Conservation (phyloP, 139 green algal species). For the Picochlorum costavermella region DNA sequence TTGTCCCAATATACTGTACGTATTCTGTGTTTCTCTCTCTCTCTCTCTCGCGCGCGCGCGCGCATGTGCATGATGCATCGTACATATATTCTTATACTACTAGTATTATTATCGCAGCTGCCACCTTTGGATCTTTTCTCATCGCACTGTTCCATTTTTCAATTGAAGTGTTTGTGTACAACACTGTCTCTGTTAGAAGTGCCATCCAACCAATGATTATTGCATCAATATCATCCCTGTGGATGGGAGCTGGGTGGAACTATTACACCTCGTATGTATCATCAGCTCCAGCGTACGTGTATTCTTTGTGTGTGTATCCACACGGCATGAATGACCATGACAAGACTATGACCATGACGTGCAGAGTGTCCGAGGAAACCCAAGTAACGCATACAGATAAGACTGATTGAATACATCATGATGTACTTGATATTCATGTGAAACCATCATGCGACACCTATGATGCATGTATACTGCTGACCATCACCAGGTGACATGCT, state of each 20-base stretch:
- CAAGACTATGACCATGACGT: slow-evolving; percentile 23
- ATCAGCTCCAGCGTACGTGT: slow-evolving; percentile 18
- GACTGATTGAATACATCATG: not conserved
- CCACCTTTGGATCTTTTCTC: slow-evolving; percentile 69
- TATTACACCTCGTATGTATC: slow-evolving; percentile 49
- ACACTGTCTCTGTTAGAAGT: slow-evolving; percentile 54
- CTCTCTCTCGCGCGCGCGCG: too few species aligned
- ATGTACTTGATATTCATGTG: not conserved
- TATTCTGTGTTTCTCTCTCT: slow-evolving; percentile 17
- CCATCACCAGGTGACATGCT: not conserved
- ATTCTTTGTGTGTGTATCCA: not conserved
- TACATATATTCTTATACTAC: too few species aligned
- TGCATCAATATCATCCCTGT: slow-evolving; percentile 53
- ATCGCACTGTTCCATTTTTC: slow-evolving; percentile 65
- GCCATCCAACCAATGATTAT: slow-evolving; percentile 58
- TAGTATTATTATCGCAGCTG: slow-evolving; percentile 31
- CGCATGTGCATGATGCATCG: too few species aligned
- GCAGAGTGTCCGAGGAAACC: slow-evolving; percentile 47
- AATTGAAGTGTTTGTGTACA: slow-evolving; percentile 58
- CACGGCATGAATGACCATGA: not conserved
- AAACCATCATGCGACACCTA: not conserved
- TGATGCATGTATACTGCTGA: too few species aligned
- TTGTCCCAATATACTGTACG: slow-evolving; percentile 58
- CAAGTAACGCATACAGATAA: slow-evolving; percentile 23
- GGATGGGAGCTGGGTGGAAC: slow-evolving; percentile 64